phyloP scores from a whole-genome alignment of 306 rosid genomes.

The Neltuma alba region DNA sequence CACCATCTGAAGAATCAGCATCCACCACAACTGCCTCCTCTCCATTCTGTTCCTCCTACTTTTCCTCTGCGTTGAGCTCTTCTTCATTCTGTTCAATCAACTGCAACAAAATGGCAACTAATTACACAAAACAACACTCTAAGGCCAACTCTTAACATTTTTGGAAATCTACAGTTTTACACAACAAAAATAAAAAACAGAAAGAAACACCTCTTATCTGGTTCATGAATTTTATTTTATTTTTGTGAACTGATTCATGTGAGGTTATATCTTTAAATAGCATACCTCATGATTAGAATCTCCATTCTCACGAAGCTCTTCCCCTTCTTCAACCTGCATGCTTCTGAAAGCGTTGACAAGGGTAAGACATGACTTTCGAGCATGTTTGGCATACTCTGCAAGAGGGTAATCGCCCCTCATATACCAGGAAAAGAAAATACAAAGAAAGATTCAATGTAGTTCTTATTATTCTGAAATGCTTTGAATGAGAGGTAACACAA shows the following conservation, averaged over 20 bases:
- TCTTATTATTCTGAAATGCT: slow-evolving; percentile 3
- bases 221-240: slow-evolving; percentile 25
- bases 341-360: slow-evolving; percentile 87
- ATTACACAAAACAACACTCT: slow-evolving; percentile 20
- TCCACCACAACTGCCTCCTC: slow-evolving; percentile 96
- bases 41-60: slow-evolving; percentile 55
- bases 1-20: slow-evolving; percentile 95
- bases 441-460: slow-evolving; percentile 31
- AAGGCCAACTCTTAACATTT: slow-evolving; percentile 28
- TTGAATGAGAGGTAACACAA: slow-evolving; percentile 15
- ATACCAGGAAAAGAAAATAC: slow-evolving; percentile 4
- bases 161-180: not conserved
- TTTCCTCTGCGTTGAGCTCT: slow-evolving; percentile 66
- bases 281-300: slow-evolving; percentile 74
- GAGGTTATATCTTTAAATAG: slow-evolving; percentile 15
- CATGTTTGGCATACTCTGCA: slow-evolving; percentile 68
- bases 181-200: not conserved
- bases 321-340: slow-evolving; percentile 70
- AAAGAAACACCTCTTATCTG: too few species aligned
- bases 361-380: slow-evolving; percentile 63
- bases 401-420: slow-evolving; percentile 74
- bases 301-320: slow-evolving; percentile 84
- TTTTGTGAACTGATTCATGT: not conserved
- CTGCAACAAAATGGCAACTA: slow-evolving; percentile 35
- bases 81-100: slow-evolving; percentile 47